Percentiles rank a stretch among this genome's conserved stretches.
phyloP scores from a whole-genome alignment of 768 basidiomycete species.

The Podaxis sp. region DNA sequence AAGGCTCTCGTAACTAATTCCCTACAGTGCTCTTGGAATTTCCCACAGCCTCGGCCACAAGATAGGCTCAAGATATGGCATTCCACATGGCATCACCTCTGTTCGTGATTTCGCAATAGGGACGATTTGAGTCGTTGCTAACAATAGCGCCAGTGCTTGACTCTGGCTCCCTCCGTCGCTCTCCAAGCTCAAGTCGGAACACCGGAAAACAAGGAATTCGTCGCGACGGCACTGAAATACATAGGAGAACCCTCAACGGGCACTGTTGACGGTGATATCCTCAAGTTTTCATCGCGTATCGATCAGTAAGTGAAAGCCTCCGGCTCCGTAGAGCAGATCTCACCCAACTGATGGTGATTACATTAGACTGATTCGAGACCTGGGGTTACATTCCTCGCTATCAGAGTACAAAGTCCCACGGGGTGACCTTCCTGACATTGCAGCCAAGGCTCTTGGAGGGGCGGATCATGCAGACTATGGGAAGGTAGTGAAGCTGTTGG shows the following conservation, averaged over 20 bases:
- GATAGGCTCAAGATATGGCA: constrained; percentile 69
- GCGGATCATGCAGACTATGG: constrained; percentile 37
- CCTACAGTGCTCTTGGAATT: constrained; percentile 59
- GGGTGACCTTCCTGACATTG: constrained; percentile 53
- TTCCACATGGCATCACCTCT: constrained; percentile 85
- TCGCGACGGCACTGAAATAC: constrained; percentile 59
- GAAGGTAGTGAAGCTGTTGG: constrained; percentile 49
- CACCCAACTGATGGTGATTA: neutral
- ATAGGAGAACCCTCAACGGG: constrained; percentile 62
- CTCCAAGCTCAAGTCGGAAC: constrained; percentile 59
- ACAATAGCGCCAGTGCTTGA: constrained; percentile 54
- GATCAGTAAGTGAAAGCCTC: constrained; percentile 42
- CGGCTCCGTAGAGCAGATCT: neutral
- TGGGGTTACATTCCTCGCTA: constrained; percentile 61
- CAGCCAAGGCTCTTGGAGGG: constrained; percentile 45
- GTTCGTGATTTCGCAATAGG: constrained; percentile 36
- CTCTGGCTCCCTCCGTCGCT: constrained; percentile 61
- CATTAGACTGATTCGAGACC: constrained; percentile 53
- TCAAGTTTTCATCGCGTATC: constrained; percentile 52
- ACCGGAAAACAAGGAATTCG: constrained; percentile 59
- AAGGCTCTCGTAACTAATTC: neutral
- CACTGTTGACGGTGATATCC: constrained; percentile 62
- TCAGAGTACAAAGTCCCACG: constrained; percentile 64
- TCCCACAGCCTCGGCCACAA: constrained; percentile 77
- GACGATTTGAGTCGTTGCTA: neutral